These are phyloP conservation scores for Sclerospora graminicola DNA, from an alignment of 352 stramenopile genomes.

Conservation along the genomic window DNA sequence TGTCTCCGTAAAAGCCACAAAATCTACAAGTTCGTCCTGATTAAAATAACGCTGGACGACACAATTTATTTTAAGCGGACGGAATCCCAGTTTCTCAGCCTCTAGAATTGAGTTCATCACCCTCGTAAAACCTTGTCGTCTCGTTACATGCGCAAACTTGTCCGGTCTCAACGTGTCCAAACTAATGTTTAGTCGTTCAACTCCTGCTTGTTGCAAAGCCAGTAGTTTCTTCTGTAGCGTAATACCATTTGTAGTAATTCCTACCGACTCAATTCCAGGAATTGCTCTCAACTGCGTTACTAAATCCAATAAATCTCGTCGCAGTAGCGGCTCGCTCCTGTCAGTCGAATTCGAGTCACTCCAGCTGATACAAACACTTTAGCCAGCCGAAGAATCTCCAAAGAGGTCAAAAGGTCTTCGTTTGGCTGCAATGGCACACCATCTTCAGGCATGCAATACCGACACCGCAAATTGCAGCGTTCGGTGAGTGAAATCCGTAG, in stretches of 20 bases:
- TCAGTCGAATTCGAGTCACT: constrained; percentile 92
- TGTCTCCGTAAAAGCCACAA: constrained; percentile 87
- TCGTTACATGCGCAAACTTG: constrained; percentile 91
- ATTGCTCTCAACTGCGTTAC: constrained; percentile 44
- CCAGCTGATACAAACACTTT: constrained; percentile 84
- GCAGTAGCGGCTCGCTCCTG: constrained; percentile 86
- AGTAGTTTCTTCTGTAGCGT: constrained; percentile 78
- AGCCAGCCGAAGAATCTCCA: constrained; percentile 88
- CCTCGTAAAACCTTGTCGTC: constrained; percentile 78
- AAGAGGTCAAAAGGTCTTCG: constrained; percentile 71
- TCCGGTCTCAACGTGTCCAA: constrained; percentile 91
- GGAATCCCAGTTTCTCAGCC: constrained; percentile 37
- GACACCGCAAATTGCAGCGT: constrained; percentile 94
- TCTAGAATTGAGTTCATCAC: constrained; percentile 83
- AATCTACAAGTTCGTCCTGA: constrained; percentile 90
- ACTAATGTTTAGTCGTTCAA: constrained; percentile 91
- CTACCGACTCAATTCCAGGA: constrained; percentile 70
- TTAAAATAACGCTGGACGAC: constrained; percentile 96
- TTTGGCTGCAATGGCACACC: constrained; percentile 82
- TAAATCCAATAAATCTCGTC: constrained; percentile 43
- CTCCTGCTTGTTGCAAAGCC: constrained; percentile 68
- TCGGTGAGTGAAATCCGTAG: constrained; percentile 93
- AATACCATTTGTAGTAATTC: constrained; percentile 96
- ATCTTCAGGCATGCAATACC: constrained; percentile 96
- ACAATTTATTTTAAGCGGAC: constrained; percentile 95